Evolutionary conservation across 108 stramenopile genomes (phyloP), one percentile per base, ranked within the genome.

Genomic region (Seminavis robusta): DNA sequence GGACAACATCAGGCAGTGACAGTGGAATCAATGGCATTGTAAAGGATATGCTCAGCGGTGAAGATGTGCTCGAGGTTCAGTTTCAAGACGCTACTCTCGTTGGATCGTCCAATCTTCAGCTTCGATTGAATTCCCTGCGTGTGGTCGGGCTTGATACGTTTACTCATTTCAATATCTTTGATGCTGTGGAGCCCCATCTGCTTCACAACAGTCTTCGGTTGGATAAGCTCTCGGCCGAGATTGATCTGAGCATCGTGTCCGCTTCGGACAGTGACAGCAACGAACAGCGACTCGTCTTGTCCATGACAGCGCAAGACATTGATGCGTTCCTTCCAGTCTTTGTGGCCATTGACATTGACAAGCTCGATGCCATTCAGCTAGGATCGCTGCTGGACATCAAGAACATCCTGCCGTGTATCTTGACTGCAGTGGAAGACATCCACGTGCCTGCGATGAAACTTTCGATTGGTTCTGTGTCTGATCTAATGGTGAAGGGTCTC

Each of bases 341-440:
- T 7, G 15, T 85, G 56, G 88, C 82, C 4, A 38, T 90, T 24
- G 80, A 86, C 47, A 59, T 56, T 30, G 54, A 69, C 21, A 10
- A 30, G 30, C 45, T 71, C 0, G 76, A 61, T 13, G 10, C 53
- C 5, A 20, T 71, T 13, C 30, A 59, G 42, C 30, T 77, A 44
- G 63, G 68, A 24, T 77, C 83, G 1, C 46, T 88, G n/a, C 48
- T 88, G 29, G 33, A 65, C 1, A 27, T 80, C 21, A 44, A 61
- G 19, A 68, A 73, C 15, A 64, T 88, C 26, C 47, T 82, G 21
- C 78, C 80, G 11, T 88, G 86, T 39, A 9, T 82, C 4, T 48
- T 77, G 24, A 71, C 71, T 31, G 56, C 74, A 13, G 69, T 77
- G 3, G 47, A 73, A n/a, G 33, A 49, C 8, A 65, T 70, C 15